A percentile compares a stretch with the other conserved stretches of the same genome.
These are phyloP conservation scores for Aspergillus sparsus DNA, from an alignment of 495 filamentous ascomycete genomes.

Conservation along the genomic window DNA sequence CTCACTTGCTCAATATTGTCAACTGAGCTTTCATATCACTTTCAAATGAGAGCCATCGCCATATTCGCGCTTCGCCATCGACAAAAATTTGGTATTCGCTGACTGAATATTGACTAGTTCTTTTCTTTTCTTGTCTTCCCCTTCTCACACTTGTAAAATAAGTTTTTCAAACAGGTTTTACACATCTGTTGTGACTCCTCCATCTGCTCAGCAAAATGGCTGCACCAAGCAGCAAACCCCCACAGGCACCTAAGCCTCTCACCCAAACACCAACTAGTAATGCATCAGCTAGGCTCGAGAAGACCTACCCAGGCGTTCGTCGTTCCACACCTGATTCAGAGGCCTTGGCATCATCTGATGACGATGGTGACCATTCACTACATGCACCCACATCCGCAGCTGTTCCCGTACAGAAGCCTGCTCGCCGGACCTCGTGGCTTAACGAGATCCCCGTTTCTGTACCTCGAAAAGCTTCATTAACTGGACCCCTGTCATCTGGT, in stretches of 20 bases:
- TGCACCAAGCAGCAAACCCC: conserved; percentile 31
- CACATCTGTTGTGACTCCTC: background rate
- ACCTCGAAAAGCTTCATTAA: conserved; percentile 53
- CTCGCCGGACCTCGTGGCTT: conserved; percentile 56
- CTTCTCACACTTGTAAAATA: too few species aligned
- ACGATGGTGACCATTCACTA: conserved; percentile 65
- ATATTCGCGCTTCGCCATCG: background rate
- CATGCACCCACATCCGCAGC: conserved; percentile 37
- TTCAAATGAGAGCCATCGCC: background rate
- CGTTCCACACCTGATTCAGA: conserved; percentile 91
- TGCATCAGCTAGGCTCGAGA: conserved; percentile 68
- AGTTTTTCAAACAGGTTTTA: too few species aligned
- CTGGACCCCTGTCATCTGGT: conserved; percentile 69
- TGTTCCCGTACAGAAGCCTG: conserved; percentile 42
- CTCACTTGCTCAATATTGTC: background rate
- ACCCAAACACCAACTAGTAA: conserved; percentile 43
- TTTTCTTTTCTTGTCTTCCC: conserved; percentile 1
- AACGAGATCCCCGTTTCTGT: conserved; percentile 49
- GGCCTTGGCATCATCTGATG: conserved; percentile 88
- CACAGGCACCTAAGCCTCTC: conserved; percentile 27
- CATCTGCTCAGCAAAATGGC: conserved; percentile 34
- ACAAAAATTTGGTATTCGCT: background rate
- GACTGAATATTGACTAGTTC: background rate
- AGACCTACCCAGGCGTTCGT: conserved; percentile 63
- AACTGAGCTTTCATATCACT: background rate